Evolutionary conservation across 1,284 basidiomycete species (phyloP), one percentile per base, ranked within the genome.

Genomic region (Papiliotrema terrestris): DNA sequence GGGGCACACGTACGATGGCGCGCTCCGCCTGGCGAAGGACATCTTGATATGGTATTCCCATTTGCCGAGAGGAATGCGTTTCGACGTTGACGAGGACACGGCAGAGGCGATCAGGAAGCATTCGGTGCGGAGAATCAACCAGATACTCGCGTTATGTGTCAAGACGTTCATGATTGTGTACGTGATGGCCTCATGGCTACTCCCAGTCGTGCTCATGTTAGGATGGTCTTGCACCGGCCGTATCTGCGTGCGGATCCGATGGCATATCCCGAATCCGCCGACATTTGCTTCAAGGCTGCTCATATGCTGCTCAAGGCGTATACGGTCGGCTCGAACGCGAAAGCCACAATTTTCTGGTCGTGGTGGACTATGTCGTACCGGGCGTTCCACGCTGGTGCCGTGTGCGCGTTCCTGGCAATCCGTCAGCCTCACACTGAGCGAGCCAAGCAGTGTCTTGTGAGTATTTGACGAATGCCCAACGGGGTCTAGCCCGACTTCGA

Each of bases 151-250:
- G 8, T 60, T 77, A 2, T 69, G 65, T 32, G 67, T 74, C 54
- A 77, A 77, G 61, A 72, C 74, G 6, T 70, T 71, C 51, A 75
- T 74, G 60, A 66, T 76, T n/a, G 60, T 71, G 66, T 73, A 48
- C 55, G 71, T 69, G 11, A 6, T 6, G 14, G 13, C 9, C 5
- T 20, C 8, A 23, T 4, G 19, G 23, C 5, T 8, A 6, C 47
- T 13, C 9, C 48, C 8, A 36, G 17, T 19, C 37, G 44, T 26
- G 41, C 43, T 45, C 49, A 17, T 48, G 14, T 15, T 52, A 74
- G 74, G 2, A 63, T 77, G 52, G 66, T 73, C 11, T 63, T 77
- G 22, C 75, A 77, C 55, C 65, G 74, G 25, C 74, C 75, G 2
- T 77, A 77, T 48, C 68, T 77, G 8, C 68, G 74, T 17, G 61